phyloP scores from a whole-genome alignment of 2,329 filamentous ascomycete species.

The Coniochaeta prunicola region DNA sequence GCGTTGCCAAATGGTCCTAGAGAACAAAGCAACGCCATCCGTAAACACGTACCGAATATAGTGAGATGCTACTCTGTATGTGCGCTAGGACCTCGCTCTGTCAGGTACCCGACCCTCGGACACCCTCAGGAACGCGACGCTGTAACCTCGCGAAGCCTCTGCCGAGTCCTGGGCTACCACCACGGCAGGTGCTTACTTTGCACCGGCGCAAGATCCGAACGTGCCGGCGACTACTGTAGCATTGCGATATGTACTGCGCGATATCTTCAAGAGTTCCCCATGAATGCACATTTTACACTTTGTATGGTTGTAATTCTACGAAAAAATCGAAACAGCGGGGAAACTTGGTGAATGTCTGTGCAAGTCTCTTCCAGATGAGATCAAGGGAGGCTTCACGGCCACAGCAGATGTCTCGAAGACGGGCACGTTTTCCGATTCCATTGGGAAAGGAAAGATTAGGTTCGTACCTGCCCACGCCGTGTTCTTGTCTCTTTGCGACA shows the following conservation, averaged over 20 bases:
- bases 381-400: neutral
- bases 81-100: neutral
- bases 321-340: neutral
- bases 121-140: neutral
- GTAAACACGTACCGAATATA: neutral
- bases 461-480: neutral
- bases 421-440: neutral
- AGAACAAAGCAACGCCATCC: neutral
- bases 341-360: neutral
- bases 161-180: neutral
- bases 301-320: neutral
- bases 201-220: neutral
- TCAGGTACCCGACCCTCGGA: constrained; percentile 1
- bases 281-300: no score
- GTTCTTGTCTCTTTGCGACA: neutral
- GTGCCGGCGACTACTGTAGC: neutral
- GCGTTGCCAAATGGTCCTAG: neutral
- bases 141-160: neutral
- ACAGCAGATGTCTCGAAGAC: neutral
- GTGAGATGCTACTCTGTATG: neutral
- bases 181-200: neutral
- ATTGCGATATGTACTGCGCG: neutral
- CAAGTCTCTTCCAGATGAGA: neutral
- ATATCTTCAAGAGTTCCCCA: neutral
- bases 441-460: neutral